Base-by-base conservation (phyloP, 2,329 filamentous ascomycete genomes). In the Berkeleyomyces rouxiae region DNA sequence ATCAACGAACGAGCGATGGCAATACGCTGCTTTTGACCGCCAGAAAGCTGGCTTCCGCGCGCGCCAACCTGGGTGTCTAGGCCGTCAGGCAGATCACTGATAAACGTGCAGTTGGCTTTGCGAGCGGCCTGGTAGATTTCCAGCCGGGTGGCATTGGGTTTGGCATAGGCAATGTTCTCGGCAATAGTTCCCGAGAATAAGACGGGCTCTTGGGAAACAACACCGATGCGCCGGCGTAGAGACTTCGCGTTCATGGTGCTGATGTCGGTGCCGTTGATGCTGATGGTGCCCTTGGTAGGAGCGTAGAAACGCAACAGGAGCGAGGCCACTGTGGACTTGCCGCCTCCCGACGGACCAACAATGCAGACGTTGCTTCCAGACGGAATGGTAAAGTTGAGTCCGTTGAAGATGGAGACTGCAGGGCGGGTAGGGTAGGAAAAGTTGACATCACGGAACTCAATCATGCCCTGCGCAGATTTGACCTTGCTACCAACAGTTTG, bases 11-110 rank as follows among this genome's bases (percentile, higher is more conserved):
- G 84, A 4, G 93, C 93, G 72, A 99, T 99, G 44, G 93, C 93
- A 69, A 99, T 97, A 66, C 93, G 86, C 73, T 99, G 93, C 75
- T 97, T 97, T 74, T 99, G 93, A 0, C 93, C 93, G 60, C 93
- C 93, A 7, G 90, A 96, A 0, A 99, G 80, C 73, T 97, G 92
- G 1, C 92, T 91, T 42, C 93, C 93, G 67, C 93, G 82, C 13
- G 92, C 87, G 61, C 95, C 95, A 39, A 96, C 93, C 67, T 88
- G 87, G 0, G 93, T 99, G 70, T 99, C 92, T 5, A 99, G 81
- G 3, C 93, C 93, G 64, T 97, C 90, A 37, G 93, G 93, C 68
- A 99, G 95, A 72, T 99, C 93, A 71, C 87, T 86, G 72, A 99
- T 96, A 71, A 99, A 99, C 68, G 87, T 86, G 72, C 93, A 99